Evolutionary conservation across 2,329 filamentous ascomycete genomes (phyloP), one percentile per base, ranked within the genome.

Genomic region (Sclerotiophoma versabilis): DNA sequence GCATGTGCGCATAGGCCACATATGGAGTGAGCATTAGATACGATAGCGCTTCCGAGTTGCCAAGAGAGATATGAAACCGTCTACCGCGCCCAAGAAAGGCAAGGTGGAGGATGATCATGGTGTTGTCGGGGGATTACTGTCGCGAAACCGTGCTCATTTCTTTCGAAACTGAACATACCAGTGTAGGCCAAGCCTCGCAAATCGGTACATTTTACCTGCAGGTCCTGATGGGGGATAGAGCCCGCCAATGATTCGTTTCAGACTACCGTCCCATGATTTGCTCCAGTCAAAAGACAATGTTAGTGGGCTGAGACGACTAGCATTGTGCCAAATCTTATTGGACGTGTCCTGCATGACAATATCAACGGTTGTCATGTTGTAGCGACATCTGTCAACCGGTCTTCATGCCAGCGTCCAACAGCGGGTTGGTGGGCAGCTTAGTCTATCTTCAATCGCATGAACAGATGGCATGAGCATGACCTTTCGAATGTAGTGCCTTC

Each of bases 81-180:
- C 42, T 33, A 44, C 37, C 36, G 36, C 39, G 26, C 15, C 25
- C 41, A 46, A 36, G 7, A 43, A 17, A 41, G 54, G 48, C 44
- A 58, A 53, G 37, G 32, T 30, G 3, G 29, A 27, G 34, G 60
- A 39, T 46, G 61, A 57, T 62, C 52, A 25, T 43, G 17, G 36
- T 50, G 19, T 26, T 50, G 45, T 50, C 38, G 46, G 52, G 43
- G 19, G 20, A 30, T 50, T 49, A 45, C 12, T 45, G 12, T 17
- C 25, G 38, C 51, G 51, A 54, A 49, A 49, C 51, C 10, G 5
- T 45, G 45, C 39, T 54, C 33, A 54, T 29, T 56, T 62, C 37
- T 57, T 63, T 59, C 49, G 63, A 64, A 65, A 64, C 63, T 29
- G 17, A 19, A 39, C 22, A 46, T 34, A 26, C 53, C 54, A 45